Evolutionary conservation across 306 rosid genomes (phyloP).

Genomic region (Rosa rugosa): DNA sequence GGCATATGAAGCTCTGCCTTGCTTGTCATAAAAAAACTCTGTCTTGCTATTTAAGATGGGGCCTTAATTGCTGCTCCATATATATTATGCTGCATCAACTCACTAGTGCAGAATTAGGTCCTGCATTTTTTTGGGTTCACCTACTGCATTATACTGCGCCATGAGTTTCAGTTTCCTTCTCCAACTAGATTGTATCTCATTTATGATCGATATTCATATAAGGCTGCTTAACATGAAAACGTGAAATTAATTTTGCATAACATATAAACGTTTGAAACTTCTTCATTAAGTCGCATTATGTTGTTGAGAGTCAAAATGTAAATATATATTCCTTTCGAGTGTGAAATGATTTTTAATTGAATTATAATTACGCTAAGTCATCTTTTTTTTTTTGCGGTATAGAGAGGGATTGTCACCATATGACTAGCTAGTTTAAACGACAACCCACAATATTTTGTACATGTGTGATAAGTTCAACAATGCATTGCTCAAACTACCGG

Average conservation of each 20-base stretch:
- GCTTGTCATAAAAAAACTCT: neutral
- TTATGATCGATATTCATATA: neutral
- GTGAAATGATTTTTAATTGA: too few species aligned
- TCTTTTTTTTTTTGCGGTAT: too few species aligned
- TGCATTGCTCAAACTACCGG: neutral
- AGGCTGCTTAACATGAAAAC: neutral
- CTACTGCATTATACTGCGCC: slow-evolving; percentile 10
- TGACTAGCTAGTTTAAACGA: neutral
- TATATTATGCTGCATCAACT: neutral
- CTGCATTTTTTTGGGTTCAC: slow-evolving; percentile 4
- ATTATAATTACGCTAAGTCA: too few species aligned
- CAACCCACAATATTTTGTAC: neutral
- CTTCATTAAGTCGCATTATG: too few species aligned
- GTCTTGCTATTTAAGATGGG: neutral
- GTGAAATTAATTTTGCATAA: neutral
- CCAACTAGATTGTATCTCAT: slow-evolving; percentile 7
- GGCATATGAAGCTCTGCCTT: neutral
- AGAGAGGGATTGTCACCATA: too few species aligned
- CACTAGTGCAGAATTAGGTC: slow-evolving; percentile 1
- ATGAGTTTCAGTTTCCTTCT: slow-evolving; percentile 7
- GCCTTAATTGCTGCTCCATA: neutral
- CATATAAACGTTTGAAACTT: neutral
- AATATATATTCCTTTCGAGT: neutral
- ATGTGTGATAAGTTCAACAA: neutral
- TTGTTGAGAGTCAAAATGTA: neutral